Evolutionary conservation across 2,329 filamentous ascomycete genomes (phyloP).

Genomic region (Aspergillus alliaceus): DNA sequence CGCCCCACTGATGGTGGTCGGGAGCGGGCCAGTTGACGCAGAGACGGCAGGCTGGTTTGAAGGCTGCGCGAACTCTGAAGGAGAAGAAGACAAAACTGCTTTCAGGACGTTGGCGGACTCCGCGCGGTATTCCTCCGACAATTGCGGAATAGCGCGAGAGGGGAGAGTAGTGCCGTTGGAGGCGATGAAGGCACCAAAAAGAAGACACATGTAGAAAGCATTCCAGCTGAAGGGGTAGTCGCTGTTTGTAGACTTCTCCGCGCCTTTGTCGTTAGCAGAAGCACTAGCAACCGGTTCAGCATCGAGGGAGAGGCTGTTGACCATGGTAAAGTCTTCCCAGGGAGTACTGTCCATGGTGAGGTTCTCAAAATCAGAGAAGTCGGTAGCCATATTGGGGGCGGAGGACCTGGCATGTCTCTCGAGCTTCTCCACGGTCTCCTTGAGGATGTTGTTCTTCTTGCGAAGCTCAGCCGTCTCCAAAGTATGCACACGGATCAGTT

Average conservation of each 20-base stretch:
- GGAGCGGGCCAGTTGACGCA: slow-evolving; percentile 24
- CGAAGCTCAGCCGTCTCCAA: slow-evolving; percentile 87
- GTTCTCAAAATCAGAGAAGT: slow-evolving; percentile 80
- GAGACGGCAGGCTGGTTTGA: slow-evolving; percentile 37
- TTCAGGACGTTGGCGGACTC: slow-evolving; percentile 50
- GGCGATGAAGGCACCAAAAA: slow-evolving; percentile 93
- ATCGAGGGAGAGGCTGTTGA: slow-evolving; percentile 58
- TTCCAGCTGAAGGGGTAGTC: slow-evolving; percentile 67
- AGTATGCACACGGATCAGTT: slow-evolving; percentile 84
- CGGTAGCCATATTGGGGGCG: slow-evolving; percentile 59
- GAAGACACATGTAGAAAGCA: slow-evolving; percentile 90
- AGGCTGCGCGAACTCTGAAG: slow-evolving; percentile 53
- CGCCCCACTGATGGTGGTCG: slow-evolving; percentile 37
- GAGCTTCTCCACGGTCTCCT: slow-evolving; percentile 60
- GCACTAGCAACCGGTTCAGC: slow-evolving; percentile 37
- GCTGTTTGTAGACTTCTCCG: slow-evolving; percentile 51
- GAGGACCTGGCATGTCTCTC: slow-evolving; percentile 38
- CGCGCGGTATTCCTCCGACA: slow-evolving; percentile 49
- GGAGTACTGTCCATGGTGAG: slow-evolving; percentile 73
- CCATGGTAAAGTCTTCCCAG: slow-evolving; percentile 81
- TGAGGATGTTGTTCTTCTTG: slow-evolving; percentile 83
- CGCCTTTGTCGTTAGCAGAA: slow-evolving; percentile 35
- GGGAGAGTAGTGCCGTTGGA: slow-evolving; percentile 72
- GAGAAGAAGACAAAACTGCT: slow-evolving; percentile 45
- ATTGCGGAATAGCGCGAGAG: slow-evolving; percentile 54